A percentile compares a stretch with the other conserved stretches of the same genome.
phyloP scores from a whole-genome alignment of 805 yeast species.

The Myxozyma neotropica region DNA sequence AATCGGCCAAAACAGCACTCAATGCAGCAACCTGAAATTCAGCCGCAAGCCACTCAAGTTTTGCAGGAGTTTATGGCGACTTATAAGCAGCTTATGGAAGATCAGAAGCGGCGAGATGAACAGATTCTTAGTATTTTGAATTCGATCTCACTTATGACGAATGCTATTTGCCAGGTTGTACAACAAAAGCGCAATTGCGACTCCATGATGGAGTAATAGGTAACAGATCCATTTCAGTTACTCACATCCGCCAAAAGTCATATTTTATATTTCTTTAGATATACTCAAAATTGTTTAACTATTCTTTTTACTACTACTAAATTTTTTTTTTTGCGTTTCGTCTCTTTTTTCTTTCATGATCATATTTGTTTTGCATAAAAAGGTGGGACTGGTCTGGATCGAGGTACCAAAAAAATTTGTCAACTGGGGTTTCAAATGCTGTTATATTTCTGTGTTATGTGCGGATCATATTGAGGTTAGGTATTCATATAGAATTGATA shows the following conservation, averaged over 20 bases:
- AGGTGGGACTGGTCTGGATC: not conserved
- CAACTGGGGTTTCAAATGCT: too few relatives aligned
- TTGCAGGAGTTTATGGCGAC: constrained; percentile 17
- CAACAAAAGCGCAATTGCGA: not conserved
- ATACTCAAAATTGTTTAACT: not conserved
- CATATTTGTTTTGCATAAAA: not conserved
- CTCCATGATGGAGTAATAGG: not conserved
- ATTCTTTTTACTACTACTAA: not conserved
- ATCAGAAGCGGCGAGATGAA: constrained; percentile 22
- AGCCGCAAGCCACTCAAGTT: not conserved
- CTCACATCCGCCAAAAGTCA: not conserved
- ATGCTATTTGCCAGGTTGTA: constrained; percentile 7
- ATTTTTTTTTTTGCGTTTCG: not conserved
- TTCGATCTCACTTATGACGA: constrained; percentile 18
- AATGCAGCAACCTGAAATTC: not conserved
- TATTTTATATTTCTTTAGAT: too few relatives aligned
- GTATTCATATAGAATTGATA: too few relatives aligned
- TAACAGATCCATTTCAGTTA: not conserved
- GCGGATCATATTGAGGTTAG: too few relatives aligned
- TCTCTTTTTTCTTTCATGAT: not conserved
- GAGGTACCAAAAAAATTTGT: not conserved
- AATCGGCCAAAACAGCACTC: not conserved
- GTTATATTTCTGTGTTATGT: too few relatives aligned
- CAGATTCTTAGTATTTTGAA: constrained; percentile 8
- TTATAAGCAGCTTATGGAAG: constrained; percentile 16